phyloP scores from a whole-genome alignment of 1,284 basidiomycete genomes.

The Naganishia sp. region DNA sequence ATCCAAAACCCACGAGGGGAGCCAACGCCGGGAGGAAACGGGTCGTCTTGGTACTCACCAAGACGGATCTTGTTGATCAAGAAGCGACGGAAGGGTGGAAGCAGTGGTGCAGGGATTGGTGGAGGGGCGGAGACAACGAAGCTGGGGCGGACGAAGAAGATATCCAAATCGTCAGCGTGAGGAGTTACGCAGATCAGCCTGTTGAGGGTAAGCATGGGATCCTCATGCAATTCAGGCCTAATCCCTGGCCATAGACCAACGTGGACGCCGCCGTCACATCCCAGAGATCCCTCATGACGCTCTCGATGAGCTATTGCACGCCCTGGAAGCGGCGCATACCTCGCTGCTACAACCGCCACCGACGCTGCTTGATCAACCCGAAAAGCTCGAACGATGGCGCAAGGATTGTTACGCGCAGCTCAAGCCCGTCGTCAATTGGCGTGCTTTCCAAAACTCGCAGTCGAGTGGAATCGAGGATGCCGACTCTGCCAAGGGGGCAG shows the following conservation, averaged over 20 bases:
- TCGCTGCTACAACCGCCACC: slow-evolving; percentile 71
- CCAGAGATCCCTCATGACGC: slow-evolving; percentile 65
- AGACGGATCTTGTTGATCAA: slow-evolving; percentile 72
- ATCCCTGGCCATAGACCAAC: not conserved
- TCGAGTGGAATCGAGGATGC: slow-evolving; percentile 4
- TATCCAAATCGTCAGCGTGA: slow-evolving; percentile 66
- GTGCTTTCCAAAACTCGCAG: slow-evolving; percentile 46
- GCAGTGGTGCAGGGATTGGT: slow-evolving; percentile 62
- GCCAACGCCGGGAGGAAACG: slow-evolving; percentile 52
- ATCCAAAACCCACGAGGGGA: slow-evolving; percentile 48
- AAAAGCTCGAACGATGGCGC: slow-evolving; percentile 55
- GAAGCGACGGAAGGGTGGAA: slow-evolving; percentile 67
- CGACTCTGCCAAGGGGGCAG: slow-evolving; percentile 29
- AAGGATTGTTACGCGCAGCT: slow-evolving; percentile 67
- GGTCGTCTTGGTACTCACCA: slow-evolving; percentile 78
- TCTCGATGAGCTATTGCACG: slow-evolving; percentile 62
- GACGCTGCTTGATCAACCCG: slow-evolving; percentile 59
- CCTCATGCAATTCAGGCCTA: not conserved
- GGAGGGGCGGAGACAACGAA: slow-evolving; percentile 54
- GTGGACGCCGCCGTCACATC: slow-evolving; percentile 54
- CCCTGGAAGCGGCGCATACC: slow-evolving; percentile 67
- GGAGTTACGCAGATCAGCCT: slow-evolving; percentile 60
- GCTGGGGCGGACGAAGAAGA: slow-evolving; percentile 35
- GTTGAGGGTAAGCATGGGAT: slow-evolving; percentile 39
- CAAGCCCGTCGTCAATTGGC: slow-evolving; percentile 70